These are phyloP conservation scores for Atkinsonella hypoxylon DNA, from an alignment of 2,329 filamentous ascomycete species.

Conservation along the genomic window DNA sequence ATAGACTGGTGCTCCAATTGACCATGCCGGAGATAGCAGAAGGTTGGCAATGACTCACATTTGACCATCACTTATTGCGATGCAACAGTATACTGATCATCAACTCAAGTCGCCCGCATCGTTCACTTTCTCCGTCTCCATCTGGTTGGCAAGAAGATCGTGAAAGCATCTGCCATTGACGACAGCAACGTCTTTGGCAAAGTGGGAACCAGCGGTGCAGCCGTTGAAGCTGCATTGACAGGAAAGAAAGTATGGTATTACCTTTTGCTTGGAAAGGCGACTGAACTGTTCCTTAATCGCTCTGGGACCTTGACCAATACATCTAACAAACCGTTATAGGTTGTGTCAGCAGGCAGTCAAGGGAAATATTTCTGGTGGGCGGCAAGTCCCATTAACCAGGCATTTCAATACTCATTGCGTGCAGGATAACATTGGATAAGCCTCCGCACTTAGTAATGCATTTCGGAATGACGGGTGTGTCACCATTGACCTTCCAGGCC, in stretches of 20 bases:
- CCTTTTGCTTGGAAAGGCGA: background rate
- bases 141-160: constrained; percentile 73
- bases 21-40: constrained; percentile 54
- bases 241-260: constrained; percentile 48
- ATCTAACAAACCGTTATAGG: constrained; percentile 20
- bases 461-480: constrained; percentile 56
- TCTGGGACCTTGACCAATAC: background rate
- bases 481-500: background rate
- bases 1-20: background rate
- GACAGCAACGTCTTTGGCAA: constrained; percentile 86
- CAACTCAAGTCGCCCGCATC: constrained; percentile 58
- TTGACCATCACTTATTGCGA: too few species aligned
- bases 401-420: constrained; percentile 13
- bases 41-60: constrained; percentile 22
- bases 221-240: constrained; percentile 60
- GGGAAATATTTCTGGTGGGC: constrained; percentile 92
- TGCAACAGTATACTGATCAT: background rate
- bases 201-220: constrained; percentile 64
- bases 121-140: constrained; percentile 75
- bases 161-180: constrained; percentile 57
- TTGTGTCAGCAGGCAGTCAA: constrained; percentile 61
- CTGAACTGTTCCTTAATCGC: background rate
- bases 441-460: constrained; percentile 85
- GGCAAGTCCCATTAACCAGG: constrained; percentile 14
- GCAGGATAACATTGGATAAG: constrained; percentile 47